Percentiles rank a stretch among this genome's conserved stretches.
Conservation (phyloP, 257 asterid species). For the Solanum peruvianum region DNA sequence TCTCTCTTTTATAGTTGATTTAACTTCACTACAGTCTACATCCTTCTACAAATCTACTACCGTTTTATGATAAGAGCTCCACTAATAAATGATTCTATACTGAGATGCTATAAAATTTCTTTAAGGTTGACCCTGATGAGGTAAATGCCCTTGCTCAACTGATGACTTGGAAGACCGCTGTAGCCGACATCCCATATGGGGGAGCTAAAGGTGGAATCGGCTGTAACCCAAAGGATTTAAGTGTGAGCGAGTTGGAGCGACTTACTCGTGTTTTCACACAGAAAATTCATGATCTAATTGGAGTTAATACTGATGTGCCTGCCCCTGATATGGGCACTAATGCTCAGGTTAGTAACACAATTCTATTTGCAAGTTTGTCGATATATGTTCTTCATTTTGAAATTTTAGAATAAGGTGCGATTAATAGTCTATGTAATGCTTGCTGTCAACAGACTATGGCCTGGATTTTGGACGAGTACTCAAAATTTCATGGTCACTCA, state of each 20-base stretch:
- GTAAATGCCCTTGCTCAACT: conserved; percentile 97
- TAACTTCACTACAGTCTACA: not conserved
- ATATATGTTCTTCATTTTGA: not conserved
- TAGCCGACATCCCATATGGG: conserved; percentile 84
- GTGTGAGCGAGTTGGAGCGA: conserved; percentile 73
- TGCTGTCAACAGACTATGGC: conserved; percentile 49
- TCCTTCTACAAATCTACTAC: not conserved
- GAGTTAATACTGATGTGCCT: conserved; percentile 82
- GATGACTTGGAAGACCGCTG: conserved; percentile 99
- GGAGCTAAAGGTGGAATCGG: conserved; percentile 99
- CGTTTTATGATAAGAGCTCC: not conserved
- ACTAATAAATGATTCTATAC: not conserved
- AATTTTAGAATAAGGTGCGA: not conserved
- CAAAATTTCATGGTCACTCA: conserved; percentile 88
- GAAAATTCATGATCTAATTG: conserved; percentile 90
- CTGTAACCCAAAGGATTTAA: conserved; percentile 68
- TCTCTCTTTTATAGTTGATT: not conserved
- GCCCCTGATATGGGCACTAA: conserved; percentile 99
- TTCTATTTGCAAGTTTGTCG: not conserved
- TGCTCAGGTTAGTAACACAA: conserved; percentile 34
- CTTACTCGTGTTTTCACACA: conserved; percentile 96
- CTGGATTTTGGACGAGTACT: conserved; percentile 78
- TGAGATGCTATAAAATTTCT: conserved; percentile 3
- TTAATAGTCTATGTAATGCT: not conserved
- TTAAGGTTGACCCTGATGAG: conserved; percentile 89